phyloP scores from a whole-genome alignment of 257 asterid genomes.

The Solanum piurae region DNA sequence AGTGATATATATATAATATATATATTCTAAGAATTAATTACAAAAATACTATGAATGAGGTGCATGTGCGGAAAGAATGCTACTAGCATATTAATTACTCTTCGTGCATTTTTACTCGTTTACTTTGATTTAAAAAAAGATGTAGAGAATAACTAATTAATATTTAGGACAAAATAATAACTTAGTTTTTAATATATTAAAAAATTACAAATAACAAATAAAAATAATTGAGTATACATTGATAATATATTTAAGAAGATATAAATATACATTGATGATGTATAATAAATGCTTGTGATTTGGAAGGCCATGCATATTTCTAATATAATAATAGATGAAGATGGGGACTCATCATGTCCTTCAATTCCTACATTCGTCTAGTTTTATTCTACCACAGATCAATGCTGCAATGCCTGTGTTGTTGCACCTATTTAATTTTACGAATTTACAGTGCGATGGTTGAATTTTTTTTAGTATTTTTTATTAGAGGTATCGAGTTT shows the following conservation, averaged over 20 bases:
- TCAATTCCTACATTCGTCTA: not conserved
- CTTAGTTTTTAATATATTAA: too few relatives aligned
- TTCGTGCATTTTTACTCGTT: too few relatives aligned
- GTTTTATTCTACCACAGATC: not conserved
- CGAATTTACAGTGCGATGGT: fast-evolving
- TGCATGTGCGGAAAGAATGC: not conserved
- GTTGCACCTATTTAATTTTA: not conserved
- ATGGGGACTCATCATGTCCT: not conserved
- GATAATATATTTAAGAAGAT: not conserved
- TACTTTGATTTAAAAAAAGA: too few relatives aligned
- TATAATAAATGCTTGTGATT: not conserved
- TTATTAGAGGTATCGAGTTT: not conserved
- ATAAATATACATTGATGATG: not conserved
- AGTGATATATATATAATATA: too few relatives aligned
- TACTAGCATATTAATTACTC: not conserved
- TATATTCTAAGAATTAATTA: too few relatives aligned
- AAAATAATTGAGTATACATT: not conserved
- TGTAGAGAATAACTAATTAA: too few relatives aligned
- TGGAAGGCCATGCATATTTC: not conserved
- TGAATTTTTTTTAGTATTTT: not conserved
- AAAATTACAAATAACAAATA: too few relatives aligned
- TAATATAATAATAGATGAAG: not conserved
- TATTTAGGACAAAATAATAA: too few relatives aligned
- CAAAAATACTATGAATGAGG: not conserved
- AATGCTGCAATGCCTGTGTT: not conserved